Percentiles rank a stretch among this genome's conserved stretches.
phyloP scores from a whole-genome alignment of 2,329 filamentous ascomycete genomes.

The Exophiala phaeomuriformis region DNA sequence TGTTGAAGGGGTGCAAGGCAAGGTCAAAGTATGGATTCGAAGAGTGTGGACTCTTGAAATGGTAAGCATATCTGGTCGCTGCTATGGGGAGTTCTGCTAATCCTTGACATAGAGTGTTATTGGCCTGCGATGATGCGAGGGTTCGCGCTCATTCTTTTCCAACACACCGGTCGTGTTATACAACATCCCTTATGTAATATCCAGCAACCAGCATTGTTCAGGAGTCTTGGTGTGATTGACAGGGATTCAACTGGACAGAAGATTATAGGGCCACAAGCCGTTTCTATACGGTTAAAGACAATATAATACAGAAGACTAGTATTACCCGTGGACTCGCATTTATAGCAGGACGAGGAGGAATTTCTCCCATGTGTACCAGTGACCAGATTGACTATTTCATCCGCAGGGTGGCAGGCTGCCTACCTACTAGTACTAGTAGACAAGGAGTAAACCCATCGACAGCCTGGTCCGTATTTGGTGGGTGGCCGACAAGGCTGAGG shows the following conservation, averaged over 20 bases:
- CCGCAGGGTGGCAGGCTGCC: too few species aligned
- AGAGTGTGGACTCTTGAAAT: constrained; percentile 98
- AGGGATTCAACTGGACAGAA: too few species aligned
- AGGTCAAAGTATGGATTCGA: constrained; percentile 95
- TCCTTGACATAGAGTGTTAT: constrained; percentile 61
- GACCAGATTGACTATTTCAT: too few species aligned
- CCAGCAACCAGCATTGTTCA: constrained; percentile 7
- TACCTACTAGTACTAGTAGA: too few species aligned
- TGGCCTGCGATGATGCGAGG: constrained; percentile 57
- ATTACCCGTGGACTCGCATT: too few species aligned
- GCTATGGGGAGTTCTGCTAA: constrained; percentile 10
- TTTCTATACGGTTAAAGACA: too few species aligned
- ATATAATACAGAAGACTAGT: too few species aligned
- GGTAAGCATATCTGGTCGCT: constrained; percentile 41
- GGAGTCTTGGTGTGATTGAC: constrained; percentile 1
- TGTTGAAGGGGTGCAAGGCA: constrained; percentile 83
- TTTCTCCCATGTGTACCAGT: too few species aligned
- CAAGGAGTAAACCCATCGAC: too few species aligned
- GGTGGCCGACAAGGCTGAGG: background rate
- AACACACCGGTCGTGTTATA: background rate
- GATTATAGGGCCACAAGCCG: too few species aligned
- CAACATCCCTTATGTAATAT: constrained; percentile 10
- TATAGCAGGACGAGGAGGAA: too few species aligned
- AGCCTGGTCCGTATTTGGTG: too few species aligned
- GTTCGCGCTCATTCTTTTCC: background rate